These are phyloP conservation scores for Chlamydomonas reinhardtii DNA, from an alignment of 163 green algal species.

Conservation along the genomic window DNA sequence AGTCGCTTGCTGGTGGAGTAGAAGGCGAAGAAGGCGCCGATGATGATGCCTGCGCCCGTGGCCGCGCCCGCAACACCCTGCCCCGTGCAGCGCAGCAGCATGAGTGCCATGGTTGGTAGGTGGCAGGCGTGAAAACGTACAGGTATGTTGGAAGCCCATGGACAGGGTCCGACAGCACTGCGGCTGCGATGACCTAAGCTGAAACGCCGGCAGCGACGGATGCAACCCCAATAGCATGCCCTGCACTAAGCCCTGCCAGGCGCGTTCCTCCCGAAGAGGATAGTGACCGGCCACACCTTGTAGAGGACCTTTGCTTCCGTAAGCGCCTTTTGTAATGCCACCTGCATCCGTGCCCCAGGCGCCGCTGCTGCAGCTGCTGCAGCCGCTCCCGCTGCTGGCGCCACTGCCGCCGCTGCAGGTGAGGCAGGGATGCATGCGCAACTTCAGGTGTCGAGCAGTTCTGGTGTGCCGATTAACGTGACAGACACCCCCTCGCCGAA, in stretches of 20 bases:
- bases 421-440: background rate
- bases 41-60: conserved; percentile 87
- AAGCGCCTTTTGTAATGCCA: background rate
- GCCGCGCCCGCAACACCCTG: conserved; percentile 84
- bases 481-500: too few species aligned
- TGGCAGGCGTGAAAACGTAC: too few species aligned
- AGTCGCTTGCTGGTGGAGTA: conserved; percentile 81
- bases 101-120: background rate
- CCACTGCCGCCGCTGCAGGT: background rate
- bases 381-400: background rate
- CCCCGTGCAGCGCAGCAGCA: background rate
- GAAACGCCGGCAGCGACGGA: too few species aligned
- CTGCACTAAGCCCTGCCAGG: too few species aligned
- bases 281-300: background rate
- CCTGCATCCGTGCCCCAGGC: background rate
- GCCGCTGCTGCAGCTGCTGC: background rate
- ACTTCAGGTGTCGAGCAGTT: background rate
- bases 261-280: too few species aligned
- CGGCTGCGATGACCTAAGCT: too few species aligned
- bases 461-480: too few species aligned
- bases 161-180: background rate
- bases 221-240: too few species aligned
- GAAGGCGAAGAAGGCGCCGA: conserved; percentile 93
- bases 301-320: background rate
- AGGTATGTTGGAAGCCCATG: too few species aligned